Conservation (phyloP, 345 rosid species). For the Carallia pectinifolia region DNA sequence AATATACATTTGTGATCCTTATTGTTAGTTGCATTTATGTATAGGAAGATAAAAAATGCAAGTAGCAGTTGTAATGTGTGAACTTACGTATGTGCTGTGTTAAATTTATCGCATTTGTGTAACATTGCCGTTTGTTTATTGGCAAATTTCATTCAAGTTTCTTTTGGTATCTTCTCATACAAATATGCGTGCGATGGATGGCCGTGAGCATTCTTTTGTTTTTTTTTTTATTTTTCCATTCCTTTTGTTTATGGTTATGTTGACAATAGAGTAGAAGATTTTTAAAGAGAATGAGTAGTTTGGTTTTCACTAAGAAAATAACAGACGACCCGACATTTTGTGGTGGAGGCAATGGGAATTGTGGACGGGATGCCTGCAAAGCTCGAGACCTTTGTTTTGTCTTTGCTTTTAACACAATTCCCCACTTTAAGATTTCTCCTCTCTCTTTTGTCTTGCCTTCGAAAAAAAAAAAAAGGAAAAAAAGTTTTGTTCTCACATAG, state of each 20-base stretch:
- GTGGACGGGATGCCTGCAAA: conserved; percentile 36
- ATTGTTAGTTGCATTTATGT: too few relatives aligned
- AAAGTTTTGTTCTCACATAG: too few relatives aligned
- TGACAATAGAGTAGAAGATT: conserved; percentile 3
- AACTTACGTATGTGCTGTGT: too few relatives aligned
- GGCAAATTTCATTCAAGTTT: conserved; percentile 1
- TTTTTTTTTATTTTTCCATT: neutral
- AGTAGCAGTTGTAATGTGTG: too few relatives aligned
- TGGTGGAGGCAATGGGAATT: conserved; percentile 41
- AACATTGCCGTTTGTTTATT: too few relatives aligned
- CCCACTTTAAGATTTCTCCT: conserved; percentile 13
- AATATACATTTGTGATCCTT: too few relatives aligned
- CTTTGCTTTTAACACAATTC: conserved; percentile 25
- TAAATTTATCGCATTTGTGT: too few relatives aligned
- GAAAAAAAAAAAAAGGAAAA: too few relatives aligned
- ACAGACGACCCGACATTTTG: conserved; percentile 42
- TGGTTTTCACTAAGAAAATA: conserved; percentile 26
- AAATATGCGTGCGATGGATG: neutral
- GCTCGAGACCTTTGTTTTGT: conserved; percentile 35
- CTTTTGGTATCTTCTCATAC: conserved; percentile 4
- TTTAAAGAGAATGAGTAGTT: conserved; percentile 11
- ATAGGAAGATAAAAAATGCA: too few relatives aligned
- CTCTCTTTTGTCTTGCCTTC: neutral
- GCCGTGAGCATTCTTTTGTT: neutral
- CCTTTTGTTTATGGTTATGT: neutral